Base-by-base conservation (phyloP, 805 yeast genomes). In the Saturnispora diversa region DNA sequence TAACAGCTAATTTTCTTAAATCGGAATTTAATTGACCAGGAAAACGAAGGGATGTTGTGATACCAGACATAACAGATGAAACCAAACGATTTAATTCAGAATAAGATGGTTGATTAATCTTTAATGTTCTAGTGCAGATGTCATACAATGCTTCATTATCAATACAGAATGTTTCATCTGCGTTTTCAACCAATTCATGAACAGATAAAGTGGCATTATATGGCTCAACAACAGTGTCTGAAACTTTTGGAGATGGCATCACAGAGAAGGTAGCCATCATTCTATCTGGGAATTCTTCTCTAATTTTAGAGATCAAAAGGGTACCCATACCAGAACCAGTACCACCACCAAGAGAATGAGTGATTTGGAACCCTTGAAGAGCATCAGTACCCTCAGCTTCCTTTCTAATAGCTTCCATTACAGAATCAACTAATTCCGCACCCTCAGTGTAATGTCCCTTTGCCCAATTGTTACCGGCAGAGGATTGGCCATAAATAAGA, bases 301-400 rank as follows among this genome's bases (percentile, higher is more conserved):
- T 77, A 57, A 87, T 82, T 60, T 80, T 81, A 45, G 87, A 76
- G 55, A 87, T 76, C 57, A 87, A 72, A 53, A 87, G 65, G 33
- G 96, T 87, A 60, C 96, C 96, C 86, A 87, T 79, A 64, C 96
- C 96, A 24, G 95, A 84, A 58, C 96, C 96, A 42, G 96, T 87
- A 70, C 96, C 96, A 66, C 96, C 87, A 57, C 87, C 87, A 29
- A 80, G 65, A 21, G 86, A 80, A 58, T 80, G 87, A 24, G 86
- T 70, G 59, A 87, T 80, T 67, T 87, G 96, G 77, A 87, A 87
- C 52, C 96, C 96, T 69, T 87, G 96, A 53, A 87, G 72, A 47
- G 94, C 81, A 62, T 87, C 96, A 63, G 94, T 78, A 31, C 82
- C 82, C 68, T 87, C 96, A 25, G 94, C 95, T 65, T 87, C 96